Evolutionary conservation across 257 asterid species (phyloP).

Genomic region (Capsicum rhomboideum): DNA sequence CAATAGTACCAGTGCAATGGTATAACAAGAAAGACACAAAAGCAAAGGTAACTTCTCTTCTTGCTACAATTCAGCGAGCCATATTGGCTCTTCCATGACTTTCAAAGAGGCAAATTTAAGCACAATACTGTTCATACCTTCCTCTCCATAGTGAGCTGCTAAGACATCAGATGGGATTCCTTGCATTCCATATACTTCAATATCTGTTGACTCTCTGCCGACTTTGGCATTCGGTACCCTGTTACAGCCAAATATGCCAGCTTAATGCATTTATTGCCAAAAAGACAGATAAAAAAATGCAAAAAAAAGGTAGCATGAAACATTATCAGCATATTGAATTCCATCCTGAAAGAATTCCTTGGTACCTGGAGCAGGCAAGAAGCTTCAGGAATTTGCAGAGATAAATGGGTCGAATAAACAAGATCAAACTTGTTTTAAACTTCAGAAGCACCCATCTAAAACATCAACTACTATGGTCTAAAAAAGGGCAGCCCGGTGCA

Average conservation of each 20-base stretch:
- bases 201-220: slow-evolving; percentile 86
- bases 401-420: not conserved
- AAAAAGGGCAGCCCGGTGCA: too few species aligned
- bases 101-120: not conserved
- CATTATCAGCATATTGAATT: not conserved
- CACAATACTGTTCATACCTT: slow-evolving; percentile 36
- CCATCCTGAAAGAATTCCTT: not conserved
- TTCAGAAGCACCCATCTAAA: not conserved
- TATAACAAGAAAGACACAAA: not conserved
- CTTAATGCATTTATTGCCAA: not conserved
- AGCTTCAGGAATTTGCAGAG: not conserved
- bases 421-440: not conserved
- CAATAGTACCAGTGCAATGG: not conserved
- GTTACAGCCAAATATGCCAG: slow-evolving; percentile 3
- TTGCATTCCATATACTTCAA: slow-evolving; percentile 97
- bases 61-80: not conserved
- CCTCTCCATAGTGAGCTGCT: slow-evolving; percentile 91
- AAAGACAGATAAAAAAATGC: not conserved
- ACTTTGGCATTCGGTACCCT: slow-evolving; percentile 97
- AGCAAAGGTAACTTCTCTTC: not conserved
- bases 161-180: slow-evolving; percentile 86
- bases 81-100: not conserved
- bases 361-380: not conserved
- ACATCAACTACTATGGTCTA: not conserved
- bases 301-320: not conserved